Base-by-base conservation (phyloP, 495 filamentous ascomycete genomes). In the Penicillium verhagenii region DNA sequence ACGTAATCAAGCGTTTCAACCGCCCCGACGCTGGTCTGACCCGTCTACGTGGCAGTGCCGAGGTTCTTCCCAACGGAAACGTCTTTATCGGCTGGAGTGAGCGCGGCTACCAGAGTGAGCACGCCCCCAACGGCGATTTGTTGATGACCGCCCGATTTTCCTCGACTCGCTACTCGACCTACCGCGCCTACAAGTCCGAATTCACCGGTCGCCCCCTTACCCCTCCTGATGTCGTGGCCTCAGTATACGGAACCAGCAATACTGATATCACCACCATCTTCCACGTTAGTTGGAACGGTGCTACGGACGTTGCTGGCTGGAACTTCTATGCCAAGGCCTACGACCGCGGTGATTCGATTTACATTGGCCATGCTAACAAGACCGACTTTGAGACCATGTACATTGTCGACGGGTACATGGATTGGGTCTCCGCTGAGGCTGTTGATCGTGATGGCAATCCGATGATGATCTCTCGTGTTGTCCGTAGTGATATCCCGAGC, bases 11-110 rank as follows among this genome's bases (percentile, higher is more conserved):
- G 13, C 71, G 72, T 26, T 75, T 73, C 53, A 66, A 68, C 45
- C 72, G 78, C 25, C 81, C 82, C 0, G 75, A 82, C 28, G 64
- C 62, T 28, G 72, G 72, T 16, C 65, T 80, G n/a, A 79, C 80
- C 18, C 78, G 77, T 16, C 80, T 81, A n/a, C 83, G 85, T 53
- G 84, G 84, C 21, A 85, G 74, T 52, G 75, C 79, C 14, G 82
- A 85, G 57, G 59, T 74, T 2, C 72, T 87, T 3, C 75, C 81
- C 0, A 76, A 78, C 38, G 80, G 75, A 26, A 84, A 84, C 56
- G 57, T 75, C 33, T 77, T 85, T 14, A 68, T 83, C 20, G 81
- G 82, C 48, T 86, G 82, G 82, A 84, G 84, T 26, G 76, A 80
- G 28, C 67, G 72, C 4, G 78, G 80, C 2, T 80, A 80, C 50